Evolutionary conservation across 2,329 filamentous ascomycete species (phyloP), one percentile per base, ranked within the genome.

Genomic region (Monosporascus sp.): DNA sequence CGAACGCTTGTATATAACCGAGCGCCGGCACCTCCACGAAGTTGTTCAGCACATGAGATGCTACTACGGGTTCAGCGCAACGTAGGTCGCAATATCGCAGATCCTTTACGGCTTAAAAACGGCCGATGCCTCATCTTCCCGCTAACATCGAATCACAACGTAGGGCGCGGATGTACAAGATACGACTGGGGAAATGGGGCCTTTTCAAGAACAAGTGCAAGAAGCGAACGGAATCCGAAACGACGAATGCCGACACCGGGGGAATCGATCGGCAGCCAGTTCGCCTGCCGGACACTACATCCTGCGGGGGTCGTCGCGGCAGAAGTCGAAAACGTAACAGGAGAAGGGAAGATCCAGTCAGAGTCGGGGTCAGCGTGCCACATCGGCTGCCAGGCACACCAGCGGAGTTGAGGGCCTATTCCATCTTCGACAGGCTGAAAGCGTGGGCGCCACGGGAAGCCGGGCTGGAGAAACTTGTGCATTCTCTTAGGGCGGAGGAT

Each of bases 141-240:
- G 26, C 26, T 27, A 27, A 27, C 26, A 27, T 27, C 26, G 9
- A 27, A 27, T 27, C 26, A 3, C 26, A 27, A 44, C n/a, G 14
- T 41, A 20, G 31, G 19, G 27, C n/a, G 31, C 16, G 24, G 40
- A 54, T 54, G 46, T 54, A 54, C 40, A 54, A 54, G 36, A 46
- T 44, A 20, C 43, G 52, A 2, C 51, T 54, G 7, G 46, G 41
- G 44, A 54, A 40, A 38, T 54, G 52, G 52, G 49, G 51, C 17
- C 49, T 52, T 20, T 40, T 49, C 49, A 49, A 54, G 45, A 51
- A 54, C 40, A 54, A 49, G 20, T 50, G 40, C 17, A 51, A 37
- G 38, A 49, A 22, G 14, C 49, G 52, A 3, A 31, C 45, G 14
- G 26, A 16, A 40, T 20, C 38, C 20, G 22, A 47, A 4, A 8